phyloP scores from a whole-genome alignment of 768 basidiomycete species.

The Leccinellum albellum region DNA sequence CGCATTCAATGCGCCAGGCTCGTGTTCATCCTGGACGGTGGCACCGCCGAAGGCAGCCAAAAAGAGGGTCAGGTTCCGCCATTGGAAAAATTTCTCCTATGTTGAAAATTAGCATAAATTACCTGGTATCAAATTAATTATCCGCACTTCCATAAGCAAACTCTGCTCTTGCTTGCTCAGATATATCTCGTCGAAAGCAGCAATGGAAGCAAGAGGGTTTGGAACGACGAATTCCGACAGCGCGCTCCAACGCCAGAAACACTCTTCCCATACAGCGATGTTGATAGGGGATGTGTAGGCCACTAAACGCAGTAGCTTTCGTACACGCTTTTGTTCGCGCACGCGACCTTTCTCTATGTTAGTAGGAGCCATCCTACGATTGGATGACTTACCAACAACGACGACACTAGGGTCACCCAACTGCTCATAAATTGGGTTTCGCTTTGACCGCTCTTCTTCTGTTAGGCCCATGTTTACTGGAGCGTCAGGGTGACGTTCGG shows the following conservation, averaged over 20 bases:
- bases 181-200: slow-evolving; percentile 34
- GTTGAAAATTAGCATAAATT: slow-evolving; percentile 3
- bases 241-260: slow-evolving; percentile 69
- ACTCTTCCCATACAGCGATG: slow-evolving; percentile 80
- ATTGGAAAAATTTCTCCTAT: slow-evolving; percentile 73
- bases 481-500: slow-evolving; percentile 59
- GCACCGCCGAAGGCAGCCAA: slow-evolving; percentile 70
- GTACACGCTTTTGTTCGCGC: slow-evolving; percentile 74
- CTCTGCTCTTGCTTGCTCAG: slow-evolving; percentile 36
- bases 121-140: background rate
- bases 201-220: slow-evolving; percentile 30
- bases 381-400: slow-evolving; percentile 55
- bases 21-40: slow-evolving; percentile 52
- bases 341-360: slow-evolving; percentile 53
- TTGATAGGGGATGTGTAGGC: slow-evolving; percentile 63
- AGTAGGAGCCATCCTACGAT: background rate
- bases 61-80: slow-evolving; percentile 82
- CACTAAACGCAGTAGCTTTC: slow-evolving; percentile 64
- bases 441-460: slow-evolving; percentile 62
- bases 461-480: slow-evolving; percentile 47
- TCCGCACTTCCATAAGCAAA: slow-evolving; percentile 37
- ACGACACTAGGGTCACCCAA: slow-evolving; percentile 72
- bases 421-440: slow-evolving; percentile 73
- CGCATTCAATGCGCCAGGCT: slow-evolving; percentile 46
- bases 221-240: slow-evolving; percentile 58